These are phyloP conservation scores for Diplocarpon mali DNA, from an alignment of 2,329 filamentous ascomycete species.

Conservation along the genomic window DNA sequence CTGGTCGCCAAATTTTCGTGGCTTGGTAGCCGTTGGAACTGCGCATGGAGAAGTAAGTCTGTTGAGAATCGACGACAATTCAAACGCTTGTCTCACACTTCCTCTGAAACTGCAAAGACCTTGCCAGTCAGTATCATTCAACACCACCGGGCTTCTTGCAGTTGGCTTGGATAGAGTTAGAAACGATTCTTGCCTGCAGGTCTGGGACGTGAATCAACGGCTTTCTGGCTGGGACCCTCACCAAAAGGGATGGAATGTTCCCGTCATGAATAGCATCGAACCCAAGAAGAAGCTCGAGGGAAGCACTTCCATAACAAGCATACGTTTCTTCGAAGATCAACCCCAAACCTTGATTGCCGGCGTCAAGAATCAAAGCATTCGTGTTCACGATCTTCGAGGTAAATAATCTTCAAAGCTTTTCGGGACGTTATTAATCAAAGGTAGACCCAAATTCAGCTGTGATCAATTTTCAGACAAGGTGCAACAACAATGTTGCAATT, in stretches of 20 bases:
- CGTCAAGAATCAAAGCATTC: constrained; percentile 62
- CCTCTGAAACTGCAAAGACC: constrained; percentile 64
- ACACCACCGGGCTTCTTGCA: constrained; percentile 57
- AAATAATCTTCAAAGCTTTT: constrained; percentile 15
- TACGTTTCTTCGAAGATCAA: constrained; percentile 70
- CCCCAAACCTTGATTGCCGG: constrained; percentile 66
- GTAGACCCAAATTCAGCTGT: constrained; percentile 39
- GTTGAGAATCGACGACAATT: constrained; percentile 60
- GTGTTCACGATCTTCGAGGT: constrained; percentile 73
- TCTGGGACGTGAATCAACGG: constrained; percentile 63
- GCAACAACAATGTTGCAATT: constrained; percentile 63
- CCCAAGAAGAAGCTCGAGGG: constrained; percentile 49
- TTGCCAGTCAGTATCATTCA: constrained; percentile 76
- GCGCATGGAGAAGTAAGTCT: constrained; percentile 66
- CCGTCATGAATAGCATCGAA: constrained; percentile 28
- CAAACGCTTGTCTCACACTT: constrained; percentile 53
- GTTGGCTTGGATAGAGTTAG: constrained; percentile 72
- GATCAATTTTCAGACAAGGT: constrained; percentile 52
- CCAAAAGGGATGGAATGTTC: constrained; percentile 33
- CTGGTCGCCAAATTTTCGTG: constrained; percentile 51
- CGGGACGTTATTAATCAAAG: constrained; percentile 16
- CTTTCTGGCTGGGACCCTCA: constrained; percentile 39
- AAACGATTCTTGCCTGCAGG: constrained; percentile 71
- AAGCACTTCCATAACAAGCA: constrained; percentile 67
- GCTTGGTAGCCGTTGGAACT: constrained; percentile 65